Evolutionary conservation across 2,329 filamentous ascomycete genomes (phyloP), one percentile per base, ranked within the genome.

Genomic region (Penicillium palitans): DNA sequence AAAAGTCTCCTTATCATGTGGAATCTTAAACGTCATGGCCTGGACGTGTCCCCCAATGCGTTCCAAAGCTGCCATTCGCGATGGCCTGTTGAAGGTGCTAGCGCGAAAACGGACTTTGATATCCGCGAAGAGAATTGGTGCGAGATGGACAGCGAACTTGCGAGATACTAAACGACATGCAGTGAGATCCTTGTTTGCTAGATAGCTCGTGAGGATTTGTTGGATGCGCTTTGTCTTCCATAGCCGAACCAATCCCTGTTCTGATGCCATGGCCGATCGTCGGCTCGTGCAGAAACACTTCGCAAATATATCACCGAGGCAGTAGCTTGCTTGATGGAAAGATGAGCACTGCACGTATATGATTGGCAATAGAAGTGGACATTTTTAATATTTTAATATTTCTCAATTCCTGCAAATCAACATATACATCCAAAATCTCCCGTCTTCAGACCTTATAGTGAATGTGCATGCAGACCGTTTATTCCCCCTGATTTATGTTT

Each of bases 31-130:
- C 57, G 84, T 90, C 54, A 96, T 81, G 59, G 88, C 88, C 75
- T 90, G 87, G 68, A 96, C 84, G 74, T 93, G 86, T 65, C 87
- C 87, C 57, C 91, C 92, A 67, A 96, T 87, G 60, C 90, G 83
- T 59, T 13, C 84, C 57, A 96, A 81, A 25, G 91, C 90, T 60
- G 89, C 85, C 65, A 95, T 81, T 51, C 89, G 84, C 62, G 85
- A 83, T 35, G 87, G 85, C 67, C 87, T 88, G 52, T 90, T 92
- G 72, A 96, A 93, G 58, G 88, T 88, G 69, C 83, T 89, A 51
- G 90, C 77, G 44, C 70, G 67, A 55, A 83, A 80, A n/a, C 75
- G 72, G 52, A 82, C 73, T 7, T 75, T 67, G 21, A 81, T 70
- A 55, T 79, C 74, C 57, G 73, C 68, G 61, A 83, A 82, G 21